Conservation (phyloP, 352 stramenopile genomes). For the Globisporangium camurandrum region DNA sequence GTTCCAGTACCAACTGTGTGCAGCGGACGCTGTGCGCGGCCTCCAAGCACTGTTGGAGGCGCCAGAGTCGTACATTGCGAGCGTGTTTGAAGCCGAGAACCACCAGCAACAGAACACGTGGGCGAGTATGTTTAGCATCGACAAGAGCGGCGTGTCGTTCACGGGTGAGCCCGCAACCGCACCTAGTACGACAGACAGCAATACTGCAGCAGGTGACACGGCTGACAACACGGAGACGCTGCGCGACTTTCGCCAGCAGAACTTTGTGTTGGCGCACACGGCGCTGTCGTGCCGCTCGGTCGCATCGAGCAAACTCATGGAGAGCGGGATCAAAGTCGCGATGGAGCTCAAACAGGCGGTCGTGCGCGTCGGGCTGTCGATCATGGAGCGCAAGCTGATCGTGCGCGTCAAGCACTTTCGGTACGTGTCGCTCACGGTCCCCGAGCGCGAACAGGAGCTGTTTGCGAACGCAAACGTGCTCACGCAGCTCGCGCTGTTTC, state of each 20-base stretch:
- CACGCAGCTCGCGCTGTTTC: conserved; percentile 90
- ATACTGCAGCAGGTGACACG: conserved; percentile 18
- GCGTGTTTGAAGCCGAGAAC: conserved; percentile 59
- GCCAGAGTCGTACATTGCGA: conserved; percentile 53
- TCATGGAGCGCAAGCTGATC: conserved; percentile 94
- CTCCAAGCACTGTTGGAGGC: conserved; percentile 93
- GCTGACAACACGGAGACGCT: too few species aligned
- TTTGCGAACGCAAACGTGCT: conserved; percentile 93
- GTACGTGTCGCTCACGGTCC: conserved; percentile 92
- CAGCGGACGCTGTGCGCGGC: conserved; percentile 92
- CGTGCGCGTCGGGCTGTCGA: conserved; percentile 89
- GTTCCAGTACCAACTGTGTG: conserved; percentile 93
- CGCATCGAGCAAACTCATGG: conserved; percentile 74
- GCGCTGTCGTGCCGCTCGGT: conserved; percentile 65
- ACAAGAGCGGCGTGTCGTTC: conserved; percentile 21
- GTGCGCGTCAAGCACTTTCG: conserved; percentile 95
- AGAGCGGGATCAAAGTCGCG: conserved; percentile 91
- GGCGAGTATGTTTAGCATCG: conserved; percentile 33
- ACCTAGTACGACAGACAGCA: conserved; percentile 12
- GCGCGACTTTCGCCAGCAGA: conserved; percentile 64
- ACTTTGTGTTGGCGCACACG: conserved; percentile 71
- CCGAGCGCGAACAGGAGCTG: conserved; percentile 74
- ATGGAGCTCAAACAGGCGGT: conserved; percentile 94
- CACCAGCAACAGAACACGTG: conserved; percentile 42
- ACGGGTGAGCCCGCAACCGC: conserved; percentile 1